Conservation (phyloP, 108 stramenopile genomes). For the Conticribra guillardii region DNA sequence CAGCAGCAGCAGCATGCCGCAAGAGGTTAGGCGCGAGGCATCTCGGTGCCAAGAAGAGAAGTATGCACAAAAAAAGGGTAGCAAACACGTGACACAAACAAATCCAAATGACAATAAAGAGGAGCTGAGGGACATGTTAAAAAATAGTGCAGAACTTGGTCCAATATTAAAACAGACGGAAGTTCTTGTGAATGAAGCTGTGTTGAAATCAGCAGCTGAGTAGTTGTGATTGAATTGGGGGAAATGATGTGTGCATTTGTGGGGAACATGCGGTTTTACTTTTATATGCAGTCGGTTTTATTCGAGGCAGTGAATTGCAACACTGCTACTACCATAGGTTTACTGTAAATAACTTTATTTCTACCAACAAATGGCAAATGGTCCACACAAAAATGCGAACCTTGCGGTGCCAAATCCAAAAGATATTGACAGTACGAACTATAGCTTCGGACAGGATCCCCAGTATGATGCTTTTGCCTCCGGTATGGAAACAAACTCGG, state of each 20-base stretch:
- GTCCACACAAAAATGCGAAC: constrained; percentile 43
- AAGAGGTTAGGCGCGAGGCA: constrained; percentile 25
- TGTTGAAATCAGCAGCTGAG: constrained; percentile 1
- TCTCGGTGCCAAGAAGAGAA: constrained; percentile 21
- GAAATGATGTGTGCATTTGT: too few species aligned
- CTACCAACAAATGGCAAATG: constrained; percentile 62
- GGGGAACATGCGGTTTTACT: too few species aligned
- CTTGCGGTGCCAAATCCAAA: constrained; percentile 52
- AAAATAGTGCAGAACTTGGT: constrained; percentile 25
- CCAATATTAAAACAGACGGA: constrained; percentile 39
- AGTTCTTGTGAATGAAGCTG: constrained; percentile 35
- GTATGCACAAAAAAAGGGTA: constrained; percentile 6
- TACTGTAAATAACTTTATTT: constrained; percentile 62
- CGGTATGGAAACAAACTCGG: constrained; percentile 50
- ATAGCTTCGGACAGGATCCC: constrained; percentile 49
- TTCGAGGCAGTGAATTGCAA: too few species aligned
- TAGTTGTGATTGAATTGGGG: too few species aligned
- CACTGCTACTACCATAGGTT: too few species aligned
- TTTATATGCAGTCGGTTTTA: too few species aligned
- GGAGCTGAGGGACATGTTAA: constrained; percentile 20
- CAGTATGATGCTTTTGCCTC: constrained; percentile 14
- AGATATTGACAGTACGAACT: constrained; percentile 66
- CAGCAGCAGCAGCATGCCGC: constrained; percentile 10
- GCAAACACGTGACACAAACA: constrained; percentile 27
- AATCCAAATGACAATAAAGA: constrained; percentile 24